These are phyloP conservation scores for Globisporangium barbulae DNA, from an alignment of 352 stramenopile species.

Conservation along the genomic window DNA sequence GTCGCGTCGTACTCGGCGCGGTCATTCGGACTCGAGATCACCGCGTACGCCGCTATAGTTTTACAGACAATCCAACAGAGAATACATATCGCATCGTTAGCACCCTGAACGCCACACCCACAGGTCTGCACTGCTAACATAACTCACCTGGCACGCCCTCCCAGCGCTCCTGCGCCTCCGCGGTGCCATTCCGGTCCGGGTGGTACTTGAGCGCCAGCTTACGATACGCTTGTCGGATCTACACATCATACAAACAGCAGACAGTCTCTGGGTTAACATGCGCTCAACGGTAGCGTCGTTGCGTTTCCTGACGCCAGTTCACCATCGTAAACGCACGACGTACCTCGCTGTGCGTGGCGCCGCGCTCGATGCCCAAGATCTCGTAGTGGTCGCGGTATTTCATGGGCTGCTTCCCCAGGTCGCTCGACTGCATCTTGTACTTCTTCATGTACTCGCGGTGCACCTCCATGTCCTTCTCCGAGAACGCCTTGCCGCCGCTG, in stretches of 20 bases:
- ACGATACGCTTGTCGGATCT: constrained; percentile 93
- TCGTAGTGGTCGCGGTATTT: constrained; percentile 84
- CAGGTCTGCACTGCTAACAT: background rate
- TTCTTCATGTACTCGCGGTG: constrained; percentile 89
- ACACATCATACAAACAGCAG: constrained; percentile 8
- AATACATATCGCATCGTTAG: background rate
- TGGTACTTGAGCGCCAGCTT: constrained; percentile 86
- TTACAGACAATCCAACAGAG: background rate
- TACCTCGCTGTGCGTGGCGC: constrained; percentile 69
- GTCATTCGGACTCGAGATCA: constrained; percentile 80
- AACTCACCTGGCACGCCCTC: constrained; percentile 56
- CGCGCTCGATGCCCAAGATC: constrained; percentile 49
- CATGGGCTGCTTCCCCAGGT: constrained; percentile 49
- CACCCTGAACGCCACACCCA: background rate
- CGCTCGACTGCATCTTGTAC: constrained; percentile 79
- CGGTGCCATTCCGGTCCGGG: constrained; percentile 90
- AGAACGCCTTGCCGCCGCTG: constrained; percentile 22
- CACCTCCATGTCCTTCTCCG: constrained; percentile 76
- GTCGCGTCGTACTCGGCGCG: constrained; percentile 76
- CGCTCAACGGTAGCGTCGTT: background rate
- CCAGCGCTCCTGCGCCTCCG: constrained; percentile 64
- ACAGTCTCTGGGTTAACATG: constrained; percentile 3
- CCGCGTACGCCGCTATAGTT: constrained; percentile 47
- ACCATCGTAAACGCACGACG: constrained; percentile 1
- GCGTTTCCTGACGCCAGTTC: background rate